These are phyloP conservation scores for Hypomontagnella submonticulosa DNA, from an alignment of 495 filamentous ascomycete species.

Conservation along the genomic window DNA sequence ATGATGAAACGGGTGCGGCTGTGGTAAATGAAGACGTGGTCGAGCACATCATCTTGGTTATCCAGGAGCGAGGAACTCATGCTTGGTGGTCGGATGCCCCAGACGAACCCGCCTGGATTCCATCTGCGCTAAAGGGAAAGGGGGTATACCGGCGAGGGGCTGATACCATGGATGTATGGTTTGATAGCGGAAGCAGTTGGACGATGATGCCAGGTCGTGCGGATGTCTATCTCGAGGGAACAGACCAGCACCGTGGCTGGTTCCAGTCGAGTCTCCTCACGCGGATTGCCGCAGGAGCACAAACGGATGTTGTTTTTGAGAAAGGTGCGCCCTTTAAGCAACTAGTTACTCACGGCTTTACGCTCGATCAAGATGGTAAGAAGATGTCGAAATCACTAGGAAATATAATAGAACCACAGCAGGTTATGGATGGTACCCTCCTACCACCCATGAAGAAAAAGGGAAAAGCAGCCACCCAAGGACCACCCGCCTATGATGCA, in stretches of 20 bases:
- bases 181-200: constrained; percentile 98
- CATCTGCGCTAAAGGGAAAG: constrained; percentile 60
- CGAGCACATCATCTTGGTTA: constrained; percentile 82
- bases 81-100: constrained; percentile 91
- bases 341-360: constrained; percentile 95
- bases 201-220: constrained; percentile 70
- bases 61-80: constrained; percentile 81
- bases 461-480: constrained; percentile 38
- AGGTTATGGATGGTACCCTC: constrained; percentile 85
- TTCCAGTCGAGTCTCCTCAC: constrained; percentile 99
- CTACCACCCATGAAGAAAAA: constrained; percentile 60
- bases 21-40: constrained; percentile 82
- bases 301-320: constrained; percentile 36
- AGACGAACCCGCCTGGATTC: constrained; percentile 79
- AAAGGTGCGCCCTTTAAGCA: constrained; percentile 74
- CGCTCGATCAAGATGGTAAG: constrained; percentile 83
- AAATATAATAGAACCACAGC: constrained; percentile 82
- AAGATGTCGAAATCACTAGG: constrained; percentile 99
- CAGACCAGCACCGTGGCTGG: constrained; percentile 97
- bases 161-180: constrained; percentile 99
- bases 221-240: constrained; percentile 93
- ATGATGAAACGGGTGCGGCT: constrained; percentile 74
- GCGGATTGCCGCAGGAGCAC: constrained; percentile 62
- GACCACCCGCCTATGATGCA: constrained; percentile 48
- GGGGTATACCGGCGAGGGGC: constrained; percentile 74